Evolutionary conservation across 2,329 filamentous ascomycete genomes (phyloP).

Genomic region (Fusarium citri): DNA sequence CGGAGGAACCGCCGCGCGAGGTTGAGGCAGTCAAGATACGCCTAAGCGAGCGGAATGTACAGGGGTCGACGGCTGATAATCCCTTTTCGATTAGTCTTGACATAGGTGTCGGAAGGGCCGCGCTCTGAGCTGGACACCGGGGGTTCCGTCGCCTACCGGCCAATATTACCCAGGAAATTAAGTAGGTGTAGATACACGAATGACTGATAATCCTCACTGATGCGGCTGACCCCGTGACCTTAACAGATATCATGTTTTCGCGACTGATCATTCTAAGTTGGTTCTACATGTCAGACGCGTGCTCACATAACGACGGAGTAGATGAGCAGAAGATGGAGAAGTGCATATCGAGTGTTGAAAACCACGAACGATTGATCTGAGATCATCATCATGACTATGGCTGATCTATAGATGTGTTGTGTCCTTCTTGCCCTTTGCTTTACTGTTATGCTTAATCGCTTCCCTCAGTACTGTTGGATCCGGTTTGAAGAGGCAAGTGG

Average conservation of each 20-base stretch:
- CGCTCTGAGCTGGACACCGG: neutral
- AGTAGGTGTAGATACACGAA: neutral
- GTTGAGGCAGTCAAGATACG: neutral
- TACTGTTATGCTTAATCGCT: neutral
- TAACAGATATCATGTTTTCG: no score
- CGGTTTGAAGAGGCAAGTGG: neutral
- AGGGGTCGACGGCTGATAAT: neutral
- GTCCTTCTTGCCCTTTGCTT: fast-evolving
- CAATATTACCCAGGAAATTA: neutral
- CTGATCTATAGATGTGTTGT: neutral
- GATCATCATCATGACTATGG: neutral
- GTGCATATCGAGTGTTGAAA: neutral
- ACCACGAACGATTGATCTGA: fast-evolving
- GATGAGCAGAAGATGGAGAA: no score
- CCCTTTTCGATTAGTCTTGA: neutral
- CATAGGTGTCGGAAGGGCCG: neutral
- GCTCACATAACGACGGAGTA: no score
- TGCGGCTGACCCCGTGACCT: no score
- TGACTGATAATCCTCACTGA: neutral
- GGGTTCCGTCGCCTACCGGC: neutral
- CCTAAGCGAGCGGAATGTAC: fast-evolving
- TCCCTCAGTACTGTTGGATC: neutral
- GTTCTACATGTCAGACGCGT: no score
- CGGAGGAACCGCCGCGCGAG: neutral
- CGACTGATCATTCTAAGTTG: no score